Base-by-base conservation (phyloP, 768 basidiomycete genomes). In the Leccinum fibrillosum region DNA sequence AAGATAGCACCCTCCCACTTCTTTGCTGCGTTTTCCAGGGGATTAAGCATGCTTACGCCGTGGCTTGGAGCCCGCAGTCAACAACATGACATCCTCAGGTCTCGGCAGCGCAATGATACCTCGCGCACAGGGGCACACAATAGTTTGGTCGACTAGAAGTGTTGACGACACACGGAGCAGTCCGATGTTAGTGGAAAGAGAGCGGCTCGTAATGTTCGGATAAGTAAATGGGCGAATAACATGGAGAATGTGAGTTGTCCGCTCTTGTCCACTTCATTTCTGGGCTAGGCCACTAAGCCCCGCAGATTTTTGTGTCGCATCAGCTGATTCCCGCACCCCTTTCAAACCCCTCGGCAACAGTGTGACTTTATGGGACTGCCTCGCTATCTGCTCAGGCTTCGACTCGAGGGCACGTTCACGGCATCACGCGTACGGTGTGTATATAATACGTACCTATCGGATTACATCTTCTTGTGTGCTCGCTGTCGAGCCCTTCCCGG, bases 381-480 rank as follows among this genome's bases (percentile, higher is more conserved):
- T 25, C 42, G 35, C 21, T 56, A 35, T 62, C 54, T 56, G 35
- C 26, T 56, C 39, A 37, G 28, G n/a, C n/a, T 51, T 30, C 21
- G 17, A 42, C 39, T n/a, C 39, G n/a, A 39, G 25, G 42, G 52
- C 61, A 49, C 25, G 35, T 25, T 11, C 39, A 42, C 61, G 55
- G 61, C 52, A 57, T 39, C 45, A 30, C 21, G 30, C 15, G 12
- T 4, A 13, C n/a, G 7, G 17, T 4, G 39, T 15, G 10, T 60
- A 61, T 65, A 64, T 61, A 62, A 39, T 34, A 10, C 19, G n/a
- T 21, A 12, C 10, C 23, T 17, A 2, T 19, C 12, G 5, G 4
- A 5, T 15, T 10, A 34, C 19, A 23, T 23, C 48, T 5, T 15
- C 15, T 26, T 15, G 25, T 28, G 26, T 6, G 17, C 26, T 30